Evolutionary conservation across 1,139 yeast species (phyloP).

Genomic region (Sugiyamaella xylanicola): DNA sequence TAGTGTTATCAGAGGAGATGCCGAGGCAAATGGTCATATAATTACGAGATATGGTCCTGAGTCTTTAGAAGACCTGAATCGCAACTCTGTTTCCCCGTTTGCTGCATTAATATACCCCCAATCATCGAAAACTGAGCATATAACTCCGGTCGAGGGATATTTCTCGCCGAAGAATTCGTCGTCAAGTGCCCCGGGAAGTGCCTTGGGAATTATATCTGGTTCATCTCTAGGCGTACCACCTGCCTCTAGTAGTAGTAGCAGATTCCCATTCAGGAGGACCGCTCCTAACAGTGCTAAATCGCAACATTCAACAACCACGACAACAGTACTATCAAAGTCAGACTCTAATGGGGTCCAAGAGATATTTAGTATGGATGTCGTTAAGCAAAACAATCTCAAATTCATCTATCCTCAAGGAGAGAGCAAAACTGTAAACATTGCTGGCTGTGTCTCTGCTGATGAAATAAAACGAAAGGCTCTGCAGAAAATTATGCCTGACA

Average conservation of each 20-base stretch:
- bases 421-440: conserved; percentile 69
- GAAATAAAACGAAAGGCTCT: conserved; percentile 73
- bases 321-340: conserved; percentile 14
- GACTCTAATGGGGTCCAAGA: conserved; percentile 24
- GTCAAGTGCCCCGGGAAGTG: neutral
- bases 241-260: neutral
- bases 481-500: conserved; percentile 54
- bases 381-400: conserved; percentile 54
- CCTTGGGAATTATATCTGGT: conserved; percentile 17
- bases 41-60: neutral
- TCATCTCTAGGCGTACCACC: conserved; percentile 13
- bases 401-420: conserved; percentile 66
- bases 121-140: neutral
- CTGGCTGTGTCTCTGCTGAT: conserved; percentile 80
- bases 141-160: conserved; percentile 29
- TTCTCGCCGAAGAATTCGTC: conserved; percentile 17
- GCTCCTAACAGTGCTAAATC: conserved; percentile 2
- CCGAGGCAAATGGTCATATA: neutral
- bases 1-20: neutral
- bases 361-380: conserved; percentile 36
- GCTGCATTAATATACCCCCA: conserved; percentile 9
- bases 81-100: conserved; percentile 33
- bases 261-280: conserved; percentile 11
- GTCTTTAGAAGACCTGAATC: conserved; percentile 30
- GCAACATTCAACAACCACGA: conserved; percentile 12